phyloP scores from a whole-genome alignment of 2,329 filamentous ascomycete species.

The Colletotrichum incanum region DNA sequence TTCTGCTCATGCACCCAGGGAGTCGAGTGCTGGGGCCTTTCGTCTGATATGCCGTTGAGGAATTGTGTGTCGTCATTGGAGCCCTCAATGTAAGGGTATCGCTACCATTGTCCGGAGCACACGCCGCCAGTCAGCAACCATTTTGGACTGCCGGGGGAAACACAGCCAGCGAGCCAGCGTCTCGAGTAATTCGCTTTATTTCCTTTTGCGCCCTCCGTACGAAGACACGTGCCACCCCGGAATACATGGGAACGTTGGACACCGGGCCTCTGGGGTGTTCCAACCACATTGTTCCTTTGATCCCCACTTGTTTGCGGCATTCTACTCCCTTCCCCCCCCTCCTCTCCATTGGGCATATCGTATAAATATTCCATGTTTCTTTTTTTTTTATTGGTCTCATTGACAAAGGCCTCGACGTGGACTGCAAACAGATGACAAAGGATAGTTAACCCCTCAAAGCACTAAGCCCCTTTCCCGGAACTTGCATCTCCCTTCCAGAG shows the following conservation, averaged over 20 bases:
- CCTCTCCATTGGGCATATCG: background rate
- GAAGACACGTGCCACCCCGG: background rate
- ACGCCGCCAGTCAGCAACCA: background rate
- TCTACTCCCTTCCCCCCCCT: background rate
- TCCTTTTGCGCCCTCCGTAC: background rate
- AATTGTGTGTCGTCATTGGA: background rate
- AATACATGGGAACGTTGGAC: background rate
- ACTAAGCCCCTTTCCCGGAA: background rate
- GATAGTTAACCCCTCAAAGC: background rate
- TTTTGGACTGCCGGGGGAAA: background rate
- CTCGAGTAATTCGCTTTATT: background rate
- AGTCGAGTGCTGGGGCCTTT: background rate
- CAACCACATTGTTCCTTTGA: background rate
- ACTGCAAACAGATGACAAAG: background rate
- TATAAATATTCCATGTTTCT: background rate
- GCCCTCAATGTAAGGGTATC: background rate
- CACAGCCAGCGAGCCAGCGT: background rate
- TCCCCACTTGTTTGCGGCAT: background rate
- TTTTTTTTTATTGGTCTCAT: background rate
- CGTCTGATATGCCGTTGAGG: slow-evolving; percentile 26
- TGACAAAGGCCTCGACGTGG: background rate
- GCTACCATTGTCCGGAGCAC: background rate
- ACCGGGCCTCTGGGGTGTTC: background rate
- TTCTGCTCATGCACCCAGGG: slow-evolving; percentile 15
- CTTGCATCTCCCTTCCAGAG: background rate